A percentile compares a stretch with the other conserved stretches of the same genome.
Conservation (phyloP, 2,329 filamentous ascomycete genomes). For the Fusarium odoratissimum region DNA sequence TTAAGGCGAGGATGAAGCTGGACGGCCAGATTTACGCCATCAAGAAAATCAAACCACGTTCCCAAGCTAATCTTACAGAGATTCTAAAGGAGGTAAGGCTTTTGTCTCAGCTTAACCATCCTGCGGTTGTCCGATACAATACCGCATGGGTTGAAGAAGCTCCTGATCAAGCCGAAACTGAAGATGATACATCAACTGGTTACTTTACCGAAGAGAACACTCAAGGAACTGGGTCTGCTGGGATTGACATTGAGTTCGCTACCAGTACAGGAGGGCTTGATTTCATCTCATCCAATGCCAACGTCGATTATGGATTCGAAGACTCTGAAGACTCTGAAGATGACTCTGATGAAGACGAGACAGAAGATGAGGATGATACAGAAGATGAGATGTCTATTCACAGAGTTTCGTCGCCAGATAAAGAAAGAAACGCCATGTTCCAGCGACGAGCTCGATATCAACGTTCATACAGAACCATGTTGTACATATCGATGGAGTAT, state of each 20-base stretch:
- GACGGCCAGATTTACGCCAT: conserved; percentile 95
- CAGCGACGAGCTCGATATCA: conserved; percentile 54
- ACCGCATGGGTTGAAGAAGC: conserved; percentile 92
- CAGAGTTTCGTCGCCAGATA: conserved; percentile 47
- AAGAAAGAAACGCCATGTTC: conserved; percentile 46
- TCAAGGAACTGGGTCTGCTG: conserved; percentile 54
- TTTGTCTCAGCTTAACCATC: conserved; percentile 92
- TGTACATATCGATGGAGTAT: conserved; percentile 99
- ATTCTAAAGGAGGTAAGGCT: conserved; percentile 87
- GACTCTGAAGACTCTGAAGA: conserved; percentile 55
- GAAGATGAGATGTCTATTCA: conserved; percentile 49
- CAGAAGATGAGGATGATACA: conserved; percentile 59
- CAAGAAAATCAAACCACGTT: conserved; percentile 92
- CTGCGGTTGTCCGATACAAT: conserved; percentile 87
- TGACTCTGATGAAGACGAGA: conserved; percentile 59
- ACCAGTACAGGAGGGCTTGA: conserved; percentile 85
- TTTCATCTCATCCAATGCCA: conserved; percentile 89
- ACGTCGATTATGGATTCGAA: conserved; percentile 80
- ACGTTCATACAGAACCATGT: conserved; percentile 73
- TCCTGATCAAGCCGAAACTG: conserved; percentile 63
- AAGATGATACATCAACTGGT: conserved; percentile 67
- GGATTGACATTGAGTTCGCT: conserved; percentile 67
- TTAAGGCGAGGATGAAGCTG: conserved; percentile 93
- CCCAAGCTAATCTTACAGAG: conserved; percentile 82
- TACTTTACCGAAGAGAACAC: conserved; percentile 54